Conservation (phyloP, 2,329 filamentous ascomycete species). For the Fusarium torulosum region DNA sequence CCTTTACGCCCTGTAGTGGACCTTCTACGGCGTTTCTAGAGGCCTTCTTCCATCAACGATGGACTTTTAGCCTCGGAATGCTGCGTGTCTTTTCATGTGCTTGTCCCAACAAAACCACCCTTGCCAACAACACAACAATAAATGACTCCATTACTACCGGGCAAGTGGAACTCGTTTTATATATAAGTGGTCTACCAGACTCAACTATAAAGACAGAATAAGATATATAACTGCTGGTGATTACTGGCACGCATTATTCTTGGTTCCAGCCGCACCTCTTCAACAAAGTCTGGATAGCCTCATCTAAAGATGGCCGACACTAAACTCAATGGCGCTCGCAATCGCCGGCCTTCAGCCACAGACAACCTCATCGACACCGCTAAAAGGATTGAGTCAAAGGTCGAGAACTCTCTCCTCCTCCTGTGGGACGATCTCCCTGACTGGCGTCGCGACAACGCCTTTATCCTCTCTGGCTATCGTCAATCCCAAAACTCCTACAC, state of each 20-base stretch:
- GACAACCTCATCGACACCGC: constrained; percentile 45
- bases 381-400: constrained; percentile 54
- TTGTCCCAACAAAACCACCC: constrained; percentile 50
- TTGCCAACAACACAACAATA: constrained; percentile 42
- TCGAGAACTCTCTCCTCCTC: constrained; percentile 60
- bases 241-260: not conserved
- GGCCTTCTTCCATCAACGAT: constrained; percentile 5
- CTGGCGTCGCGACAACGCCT: constrained; percentile 72
- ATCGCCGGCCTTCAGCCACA: constrained; percentile 49
- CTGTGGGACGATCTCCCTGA: constrained; percentile 69
- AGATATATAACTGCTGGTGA: not conserved
- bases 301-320: constrained; percentile 39
- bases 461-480: constrained; percentile 67
- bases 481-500: constrained; percentile 62
- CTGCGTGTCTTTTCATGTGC: constrained; percentile 47
- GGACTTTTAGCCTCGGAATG: constrained; percentile 43
- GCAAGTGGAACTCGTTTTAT: constrained; percentile 32
- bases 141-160: constrained; percentile 25
- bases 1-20: constrained; percentile 26
- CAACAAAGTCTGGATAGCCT: constrained; percentile 22
- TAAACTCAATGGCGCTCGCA: constrained; percentile 41
- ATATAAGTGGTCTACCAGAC: constrained; percentile 22
- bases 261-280: not conserved
- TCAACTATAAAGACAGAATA: not conserved
- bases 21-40: constrained; percentile 36